A percentile compares a stretch with the other conserved stretches of the same genome.
phyloP scores from a whole-genome alignment of 805 yeast species.

The Candida pini region DNA sequence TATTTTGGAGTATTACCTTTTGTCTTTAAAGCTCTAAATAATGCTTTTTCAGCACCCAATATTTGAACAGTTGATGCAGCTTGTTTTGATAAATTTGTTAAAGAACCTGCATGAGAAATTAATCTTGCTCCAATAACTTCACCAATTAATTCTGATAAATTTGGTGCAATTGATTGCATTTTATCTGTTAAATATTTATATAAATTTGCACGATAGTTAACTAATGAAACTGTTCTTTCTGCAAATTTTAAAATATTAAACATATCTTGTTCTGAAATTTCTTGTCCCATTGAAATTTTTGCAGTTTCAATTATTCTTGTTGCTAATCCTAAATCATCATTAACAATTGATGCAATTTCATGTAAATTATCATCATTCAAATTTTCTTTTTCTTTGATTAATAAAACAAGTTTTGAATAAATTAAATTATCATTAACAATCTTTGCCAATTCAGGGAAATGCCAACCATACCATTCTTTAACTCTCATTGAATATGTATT shows the following conservation, averaged over 20 bases:
- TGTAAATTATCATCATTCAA: conserved; percentile 78
- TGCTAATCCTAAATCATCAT: conserved; percentile 90
- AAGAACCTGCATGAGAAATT: conserved; percentile 97
- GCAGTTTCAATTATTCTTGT: conserved; percentile 92
- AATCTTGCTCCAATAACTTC: conserved; percentile 98
- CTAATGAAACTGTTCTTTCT: conserved; percentile 82
- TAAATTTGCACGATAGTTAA: conserved; percentile 83
- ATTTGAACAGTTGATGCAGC: conserved; percentile 99
- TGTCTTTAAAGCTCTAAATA: conserved; percentile 92
- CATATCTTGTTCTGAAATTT: conserved; percentile 92
- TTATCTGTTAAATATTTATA: conserved; percentile 86
- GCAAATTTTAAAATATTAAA: conserved; percentile 87
- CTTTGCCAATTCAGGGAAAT: conserved; percentile 94
- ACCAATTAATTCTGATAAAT: conserved; percentile 92
- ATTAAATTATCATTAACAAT: conserved; percentile 84
- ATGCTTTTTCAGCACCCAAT: conserved; percentile 95
- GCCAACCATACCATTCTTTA: conserved; percentile 99
- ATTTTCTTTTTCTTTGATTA: conserved; percentile 82
- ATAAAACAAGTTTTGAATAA: conserved; percentile 75
- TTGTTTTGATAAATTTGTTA: conserved; percentile 92
- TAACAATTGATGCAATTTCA: conserved; percentile 82
- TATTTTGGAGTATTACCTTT: conserved; percentile 96
- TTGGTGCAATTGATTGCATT: conserved; percentile 98
- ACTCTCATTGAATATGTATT: conserved; percentile 97
- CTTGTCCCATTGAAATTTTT: conserved; percentile 98